Evolutionary conservation across 2,329 filamentous ascomycete species (phyloP), one percentile per base, ranked within the genome.

Genomic region (Cercospora citrullina): DNA sequence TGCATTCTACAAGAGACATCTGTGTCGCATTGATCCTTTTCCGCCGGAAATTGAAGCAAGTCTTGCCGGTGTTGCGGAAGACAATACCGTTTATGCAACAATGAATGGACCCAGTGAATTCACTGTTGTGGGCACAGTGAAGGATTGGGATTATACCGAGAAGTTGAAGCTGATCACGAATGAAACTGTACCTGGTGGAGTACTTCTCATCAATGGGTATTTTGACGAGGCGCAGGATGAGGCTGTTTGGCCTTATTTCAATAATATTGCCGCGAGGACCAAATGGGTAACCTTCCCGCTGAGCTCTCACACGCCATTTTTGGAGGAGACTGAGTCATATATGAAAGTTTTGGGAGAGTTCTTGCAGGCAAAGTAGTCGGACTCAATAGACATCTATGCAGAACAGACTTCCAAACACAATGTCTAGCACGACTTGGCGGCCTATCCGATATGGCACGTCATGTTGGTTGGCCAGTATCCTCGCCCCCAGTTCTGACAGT

Each of bases 121-220:
- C 70, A 72, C 71, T n/a, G 72, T 80, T 31, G 77, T 76, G 1
- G 82, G 82, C 0, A 76, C 71, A n/a, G 71, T 84, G 30, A 81
- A 79, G 71, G 69, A 75, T 26, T 84, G 80, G 80, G 74, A 72
- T 39, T 74, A 81, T 21, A 74, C 74, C 1, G 71, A 75, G 1
- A 65, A 77, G 18, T 63, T 82, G 36, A 72, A 78, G 60, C 76
- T 79, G 42, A 81, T 84, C 63, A 73, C 75, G 0, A 78, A 78
- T 3, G 75, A 77, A 18, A 80, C 79, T 4, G 61, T 36, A 28
- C 61, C 61, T 10, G 61, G 61, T 1, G 61, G 61, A 6, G 63
- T 75, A 9, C 71, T 84, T 36, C 69, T 84, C 0, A 75, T 82
- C 59, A 83, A 84, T 72, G 81, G 81, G 6, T 73, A 76, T 57